Percentiles rank a stretch among this genome's conserved stretches.
Evolutionary conservation across 1,139 yeast species (phyloP).

Genomic region (Hemisphaericaspora xylanilytica): DNA sequence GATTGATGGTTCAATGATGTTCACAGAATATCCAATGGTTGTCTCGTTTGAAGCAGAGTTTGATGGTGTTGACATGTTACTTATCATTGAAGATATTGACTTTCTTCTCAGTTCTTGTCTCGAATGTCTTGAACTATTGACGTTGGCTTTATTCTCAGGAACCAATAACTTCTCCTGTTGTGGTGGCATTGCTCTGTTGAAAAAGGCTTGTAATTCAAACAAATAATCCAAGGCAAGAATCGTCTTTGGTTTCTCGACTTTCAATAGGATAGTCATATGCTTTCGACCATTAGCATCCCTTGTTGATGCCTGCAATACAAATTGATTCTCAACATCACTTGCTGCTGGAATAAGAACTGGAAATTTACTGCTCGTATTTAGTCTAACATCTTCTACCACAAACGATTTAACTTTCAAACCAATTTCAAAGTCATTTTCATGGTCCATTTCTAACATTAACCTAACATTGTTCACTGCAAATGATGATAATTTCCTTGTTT

Average conservation of each 20-base stretch:
- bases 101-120: conserved; percentile 7
- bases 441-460: conserved; percentile 47
- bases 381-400: conserved; percentile 72
- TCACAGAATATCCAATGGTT: conserved; percentile 56
- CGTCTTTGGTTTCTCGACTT: conserved; percentile 77
- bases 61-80: conserved; percentile 2
- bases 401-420: conserved; percentile 70
- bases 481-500: conserved; percentile 51
- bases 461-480: conserved; percentile 64
- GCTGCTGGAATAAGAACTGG: conserved; percentile 77
- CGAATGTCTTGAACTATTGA: conserved; percentile 1
- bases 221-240: conserved; percentile 84
- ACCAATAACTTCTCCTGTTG: not conserved
- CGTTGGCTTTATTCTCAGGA: not conserved
- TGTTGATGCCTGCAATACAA: conserved; percentile 53
- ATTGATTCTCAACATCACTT: conserved; percentile 65
- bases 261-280: conserved; percentile 51
- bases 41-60: conserved; percentile 1
- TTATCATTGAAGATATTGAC: conserved; percentile 8
- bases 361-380: conserved; percentile 61
- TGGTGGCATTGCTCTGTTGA: conserved; percentile 28
- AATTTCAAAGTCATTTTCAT: conserved; percentile 57
- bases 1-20: conserved; percentile 75
- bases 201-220: conserved; percentile 68
- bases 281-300: conserved; percentile 41